Evolutionary conservation across 1,139 yeast genomes (phyloP), one percentile per base, ranked within the genome.

Genomic region (Nematodospora anomalae): DNA sequence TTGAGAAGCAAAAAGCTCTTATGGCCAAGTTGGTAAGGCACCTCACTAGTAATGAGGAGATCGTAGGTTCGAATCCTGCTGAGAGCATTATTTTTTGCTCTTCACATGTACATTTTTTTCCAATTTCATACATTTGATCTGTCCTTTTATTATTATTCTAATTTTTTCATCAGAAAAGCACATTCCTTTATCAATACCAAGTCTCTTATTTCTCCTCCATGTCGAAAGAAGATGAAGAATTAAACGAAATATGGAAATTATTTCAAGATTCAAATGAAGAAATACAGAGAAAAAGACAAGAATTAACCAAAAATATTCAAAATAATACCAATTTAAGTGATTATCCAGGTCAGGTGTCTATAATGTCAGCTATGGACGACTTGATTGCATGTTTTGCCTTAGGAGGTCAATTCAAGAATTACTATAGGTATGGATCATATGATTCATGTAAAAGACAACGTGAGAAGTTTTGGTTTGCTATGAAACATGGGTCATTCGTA

Each of bases 21-120:
- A 76, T 78, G 83, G 83, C 87, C 87, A 80, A 81, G 87, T 80
- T 80, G 88, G 87, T 81, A 82, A 81, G 87, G 88, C 88, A 83
- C 84, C 80, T 79, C 87, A 81, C 88, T 81, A 81, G 87, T 81
- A 81, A 81, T 81, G 87, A 79, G 80, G 84, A 81, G 88, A 81
- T 81, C 88, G 80, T 78, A 85, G 80, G 87, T 80, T 80, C 87
- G 82, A 80, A 69, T 80, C 85, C 79, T 84, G 79, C 77, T 77
- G 80, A 76, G 76, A 82, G 84, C 85, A 79, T 47, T 52, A 2
- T 44, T 33, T 37, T 35, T 40, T 29, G n/a, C 24, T 13, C 22
- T 26, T 24, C 4, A 22, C 23, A 25, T 21, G 20, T 16, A 12
- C 31, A 24, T 27, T 24, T 29, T 36, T 36, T 20, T 5, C 26